A percentile compares a stretch with the other conserved stretches of the same genome.
Conservation (phyloP, 768 basidiomycete genomes). For the Boletus fagicola region DNA sequence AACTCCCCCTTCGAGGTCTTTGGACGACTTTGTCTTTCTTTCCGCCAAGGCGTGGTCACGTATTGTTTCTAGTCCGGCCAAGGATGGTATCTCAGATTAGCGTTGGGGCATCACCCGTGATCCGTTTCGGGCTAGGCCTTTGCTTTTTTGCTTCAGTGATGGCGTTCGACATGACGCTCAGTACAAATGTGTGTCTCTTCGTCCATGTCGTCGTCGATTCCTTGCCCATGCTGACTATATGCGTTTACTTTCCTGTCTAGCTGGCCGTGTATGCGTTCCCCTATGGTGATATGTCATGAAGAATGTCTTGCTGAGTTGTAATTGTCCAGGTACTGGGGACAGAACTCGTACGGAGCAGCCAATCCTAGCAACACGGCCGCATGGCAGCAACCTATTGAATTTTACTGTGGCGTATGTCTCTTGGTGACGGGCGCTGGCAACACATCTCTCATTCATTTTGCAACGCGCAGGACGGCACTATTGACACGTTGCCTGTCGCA, state of each 20-base stretch:
- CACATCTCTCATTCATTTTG: not conserved
- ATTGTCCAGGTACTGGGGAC: conserved; percentile 34
- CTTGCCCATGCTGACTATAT: not conserved
- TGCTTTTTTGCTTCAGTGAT: conserved; percentile 11
- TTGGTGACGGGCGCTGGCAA: not conserved
- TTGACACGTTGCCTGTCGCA: conserved; percentile 60
- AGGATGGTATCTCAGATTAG: conserved; percentile 12
- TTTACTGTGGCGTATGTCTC: conserved; percentile 30
- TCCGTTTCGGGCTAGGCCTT: conserved; percentile 17
- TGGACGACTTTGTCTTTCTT: not conserved
- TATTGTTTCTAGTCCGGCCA: not conserved
- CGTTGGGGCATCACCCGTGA: not conserved
- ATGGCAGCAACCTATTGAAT: conserved; percentile 33
- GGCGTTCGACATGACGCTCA: conserved; percentile 28
- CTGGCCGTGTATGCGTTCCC: conserved; percentile 25
- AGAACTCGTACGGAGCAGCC: conserved; percentile 36
- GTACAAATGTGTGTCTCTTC: conserved; percentile 21
- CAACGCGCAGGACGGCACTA: conserved; percentile 46
- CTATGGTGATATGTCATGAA: not conserved
- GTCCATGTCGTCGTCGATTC: not conserved
- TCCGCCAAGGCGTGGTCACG: not conserved
- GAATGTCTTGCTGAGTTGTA: not conserved
- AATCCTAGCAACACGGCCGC: conserved; percentile 22
- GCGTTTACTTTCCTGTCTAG: conserved; percentile 6
- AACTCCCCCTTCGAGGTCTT: not conserved